Conservation (phyloP, 169 alveolate genomes). For the Eimeria necatrix region DNA sequence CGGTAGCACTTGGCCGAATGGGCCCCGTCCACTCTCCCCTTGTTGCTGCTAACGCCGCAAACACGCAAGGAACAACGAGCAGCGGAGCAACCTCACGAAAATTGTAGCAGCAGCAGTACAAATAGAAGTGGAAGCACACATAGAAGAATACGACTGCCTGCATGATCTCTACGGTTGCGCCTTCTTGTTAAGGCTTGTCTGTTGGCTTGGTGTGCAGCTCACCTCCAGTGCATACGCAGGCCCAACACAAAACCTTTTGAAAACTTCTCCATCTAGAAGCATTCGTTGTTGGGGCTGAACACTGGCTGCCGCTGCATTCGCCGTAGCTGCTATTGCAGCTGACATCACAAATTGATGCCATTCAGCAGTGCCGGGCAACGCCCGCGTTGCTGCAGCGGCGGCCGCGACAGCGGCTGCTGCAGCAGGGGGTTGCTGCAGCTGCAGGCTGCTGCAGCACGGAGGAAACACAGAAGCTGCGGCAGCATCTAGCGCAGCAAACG, state of each 20-base stretch:
- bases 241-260: constrained; percentile 46
- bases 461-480: constrained; percentile 56
- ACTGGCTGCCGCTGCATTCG: constrained; percentile 25
- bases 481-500: constrained; percentile 71
- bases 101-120: constrained; percentile 4
- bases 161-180: neutral
- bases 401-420: constrained; percentile 38
- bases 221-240: constrained; percentile 40
- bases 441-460: constrained; percentile 67
- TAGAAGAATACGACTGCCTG: too few relatives aligned
- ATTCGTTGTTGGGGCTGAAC: constrained; percentile 60
- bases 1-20: constrained; percentile 67
- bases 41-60: constrained; percentile 52
- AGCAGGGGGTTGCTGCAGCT: constrained; percentile 50
- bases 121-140: neutral
- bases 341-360: constrained; percentile 26
- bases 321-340: constrained; percentile 58
- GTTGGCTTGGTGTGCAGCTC: neutral
- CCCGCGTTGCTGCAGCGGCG: constrained; percentile 60
- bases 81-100: neutral
- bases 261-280: constrained; percentile 46
- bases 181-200: neutral
- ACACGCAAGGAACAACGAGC: neutral
- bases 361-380: constrained; percentile 42
- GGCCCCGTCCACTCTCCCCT: constrained; percentile 24